These are phyloP conservation scores for Ceriops decandra DNA, from an alignment of 345 rosid genomes.

Conservation along the genomic window DNA sequence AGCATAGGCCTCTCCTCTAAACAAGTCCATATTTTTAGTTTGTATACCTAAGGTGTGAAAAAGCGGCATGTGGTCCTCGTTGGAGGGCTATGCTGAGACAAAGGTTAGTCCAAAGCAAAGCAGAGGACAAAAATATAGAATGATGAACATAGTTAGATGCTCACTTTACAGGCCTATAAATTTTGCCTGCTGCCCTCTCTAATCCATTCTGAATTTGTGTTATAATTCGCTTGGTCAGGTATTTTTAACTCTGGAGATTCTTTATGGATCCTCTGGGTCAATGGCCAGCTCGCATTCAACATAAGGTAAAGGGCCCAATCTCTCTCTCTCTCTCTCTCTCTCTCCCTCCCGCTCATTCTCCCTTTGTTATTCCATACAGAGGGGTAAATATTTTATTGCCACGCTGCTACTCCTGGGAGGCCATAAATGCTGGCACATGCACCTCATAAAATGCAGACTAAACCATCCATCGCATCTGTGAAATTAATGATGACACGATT, in stretches of 20 bases:
- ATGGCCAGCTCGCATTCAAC: constrained; percentile 11
- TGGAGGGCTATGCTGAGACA: constrained; percentile 26
- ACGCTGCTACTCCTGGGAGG: constrained; percentile 27
- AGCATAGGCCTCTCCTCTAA: constrained; percentile 3
- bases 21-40: constrained; percentile 6
- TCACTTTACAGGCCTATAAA: background rate
- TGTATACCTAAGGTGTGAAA: background rate
- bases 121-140: constrained; percentile 28
- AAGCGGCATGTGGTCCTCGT: constrained; percentile 35
- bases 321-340: background rate
- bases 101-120: constrained; percentile 21
- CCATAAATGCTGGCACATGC: constrained; percentile 44
- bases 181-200: constrained; percentile 15
- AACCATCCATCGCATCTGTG: constrained; percentile 9
- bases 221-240: constrained; percentile 12
- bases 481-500: constrained; percentile 7
- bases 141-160: background rate
- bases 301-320: constrained; percentile 9
- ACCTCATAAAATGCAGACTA: constrained; percentile 38
- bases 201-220: constrained; percentile 9
- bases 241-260: constrained; percentile 7
- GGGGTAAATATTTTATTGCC: constrained; percentile 12
- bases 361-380: constrained; percentile 13
- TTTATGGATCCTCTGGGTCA: constrained; percentile 9
- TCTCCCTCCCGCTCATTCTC: too few relatives aligned